Evolutionary conservation across 768 basidiomycete genomes (phyloP), one percentile per base, ranked within the genome.

Genomic region (Tulasnella sp.): DNA sequence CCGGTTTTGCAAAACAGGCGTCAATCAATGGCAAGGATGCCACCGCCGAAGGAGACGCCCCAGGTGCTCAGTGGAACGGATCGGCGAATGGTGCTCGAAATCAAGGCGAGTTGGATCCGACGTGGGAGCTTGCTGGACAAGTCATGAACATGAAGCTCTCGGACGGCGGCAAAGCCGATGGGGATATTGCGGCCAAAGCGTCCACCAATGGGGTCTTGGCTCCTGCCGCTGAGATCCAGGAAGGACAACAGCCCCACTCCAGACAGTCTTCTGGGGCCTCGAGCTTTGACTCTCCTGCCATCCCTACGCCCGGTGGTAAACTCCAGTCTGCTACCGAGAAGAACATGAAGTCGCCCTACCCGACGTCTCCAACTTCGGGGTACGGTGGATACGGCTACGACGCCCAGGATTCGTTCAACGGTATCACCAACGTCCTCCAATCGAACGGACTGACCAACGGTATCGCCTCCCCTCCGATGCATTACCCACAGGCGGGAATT

Each of bases 181-280:
- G 75, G 44, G 52, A 75, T 48, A 56, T 31, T 40, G 52, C 48
- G 40, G 76, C 21, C 48, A 62, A 52, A 38, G 62, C 58, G 36
- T 71, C 58, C 1, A 39, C 76, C 34, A 77, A 77, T 52, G 76
- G 58, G 46, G 62, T 40, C 24, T 52, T 77, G 34, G 76, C 76
- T 12, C 76, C 76, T 31, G 76, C 76, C 16, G 76, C 76, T 2
- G 76, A 77, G 62, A 56, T 77, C 9, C 52, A 77, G 24, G 76
- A 77, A 68, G 76, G 38, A 36, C 75, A 34, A 39, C 76, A 77
- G 21, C 76, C 76, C 34, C 76, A 77, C 76, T 77, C 76, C 52
- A 77, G 76, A 52, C 52, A 77, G n/a, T 77, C 76, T 21, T 77
- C 76, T 39, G 58, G 40, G 27, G 76, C 75, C 2, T 77, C 76